Percentiles rank a stretch among this genome's conserved stretches.
These are phyloP conservation scores for Fusarium nanum DNA, from an alignment of 2,329 filamentous ascomycete species.

Conservation along the genomic window DNA sequence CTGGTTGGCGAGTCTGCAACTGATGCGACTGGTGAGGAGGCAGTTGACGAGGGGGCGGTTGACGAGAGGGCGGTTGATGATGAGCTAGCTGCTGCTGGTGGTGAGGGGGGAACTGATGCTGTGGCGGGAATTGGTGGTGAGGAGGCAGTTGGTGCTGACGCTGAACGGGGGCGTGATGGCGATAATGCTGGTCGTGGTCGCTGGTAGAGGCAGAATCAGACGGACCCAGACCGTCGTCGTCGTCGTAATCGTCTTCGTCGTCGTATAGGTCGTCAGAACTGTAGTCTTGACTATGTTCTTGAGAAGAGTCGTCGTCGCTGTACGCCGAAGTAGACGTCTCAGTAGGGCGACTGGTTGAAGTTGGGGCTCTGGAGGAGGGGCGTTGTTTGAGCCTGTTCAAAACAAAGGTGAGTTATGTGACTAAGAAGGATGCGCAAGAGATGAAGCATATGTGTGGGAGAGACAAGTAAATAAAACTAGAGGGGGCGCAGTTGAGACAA, in stretches of 20 bases:
- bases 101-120: constrained; percentile 52
- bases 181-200: constrained; percentile 34
- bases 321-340: constrained; percentile 50
- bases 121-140: constrained; percentile 48
- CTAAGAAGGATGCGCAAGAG: constrained; percentile 8
- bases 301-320: constrained; percentile 56
- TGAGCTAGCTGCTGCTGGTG: constrained; percentile 49
- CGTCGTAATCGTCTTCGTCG: constrained; percentile 49
- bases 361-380: constrained; percentile 41
- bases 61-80: constrained; percentile 46
- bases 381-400: constrained; percentile 46
- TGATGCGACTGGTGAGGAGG: constrained; percentile 47
- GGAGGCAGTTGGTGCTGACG: constrained; percentile 51
- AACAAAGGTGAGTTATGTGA: constrained; percentile 39
- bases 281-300: constrained; percentile 46
- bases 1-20: constrained; percentile 54
- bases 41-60: constrained; percentile 49
- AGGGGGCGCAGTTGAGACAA: constrained; percentile 36
- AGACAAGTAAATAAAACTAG: constrained; percentile 36
- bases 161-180: constrained; percentile 48
- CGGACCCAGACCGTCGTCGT: constrained; percentile 65
- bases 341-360: constrained; percentile 39
- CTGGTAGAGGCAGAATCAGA: constrained; percentile 67
- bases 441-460: constrained; percentile 19
- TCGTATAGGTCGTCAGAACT: constrained; percentile 53